Base-by-base conservation (phyloP, 208 protist genomes). In the Leishmania mexicana region DNA sequence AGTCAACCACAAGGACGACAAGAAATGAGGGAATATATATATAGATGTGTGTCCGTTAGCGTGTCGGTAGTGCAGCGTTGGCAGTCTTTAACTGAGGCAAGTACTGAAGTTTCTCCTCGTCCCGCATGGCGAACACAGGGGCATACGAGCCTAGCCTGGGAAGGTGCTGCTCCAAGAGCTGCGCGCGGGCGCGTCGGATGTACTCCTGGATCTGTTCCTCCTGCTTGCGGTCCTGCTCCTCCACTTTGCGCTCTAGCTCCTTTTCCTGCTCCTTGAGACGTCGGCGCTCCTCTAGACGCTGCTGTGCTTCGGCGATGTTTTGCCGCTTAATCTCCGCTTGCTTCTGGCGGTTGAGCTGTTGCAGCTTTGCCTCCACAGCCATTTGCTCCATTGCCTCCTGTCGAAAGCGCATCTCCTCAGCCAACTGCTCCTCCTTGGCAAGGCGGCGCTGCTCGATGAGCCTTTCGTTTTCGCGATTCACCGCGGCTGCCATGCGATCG, bases 171-270 rank as follows among this genome's bases (percentile, higher is more conserved):
- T 80, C 87, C 77, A 97, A 81, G 21, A 97, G 81, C 83, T 94
- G 84, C 45, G 85, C 92, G 13, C 94, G 91, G 17, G 94, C 94
- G 51, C 94, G 91, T 67, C 92, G 90, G 79, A 97, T 95, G 85
- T 96, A 97, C 78, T 92, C 92, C 67, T 92, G 89, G 24, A 96
- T 82, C 83, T 98, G 87, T 68, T 93, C 89, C 74, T 95, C 92
- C 17, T 82, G 75, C 42, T 86, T 85, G 57, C 73, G 75, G 45
- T 94, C 91, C 58, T 89, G 78, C 72, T 89, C 90, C 15, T 93
- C 90, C 13, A 94, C 90, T 71, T 94, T 76, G 54, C 84, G 84
- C 62, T 89, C 91, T 24, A 91, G 83, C 54, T 87, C 80, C 71
- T 87, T 86, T 82, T 99, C 96, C 71, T 90, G 81, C 51, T 95